phyloP scores from a whole-genome alignment of 108 stramenopile species.

The Craspedostauros australis region DNA sequence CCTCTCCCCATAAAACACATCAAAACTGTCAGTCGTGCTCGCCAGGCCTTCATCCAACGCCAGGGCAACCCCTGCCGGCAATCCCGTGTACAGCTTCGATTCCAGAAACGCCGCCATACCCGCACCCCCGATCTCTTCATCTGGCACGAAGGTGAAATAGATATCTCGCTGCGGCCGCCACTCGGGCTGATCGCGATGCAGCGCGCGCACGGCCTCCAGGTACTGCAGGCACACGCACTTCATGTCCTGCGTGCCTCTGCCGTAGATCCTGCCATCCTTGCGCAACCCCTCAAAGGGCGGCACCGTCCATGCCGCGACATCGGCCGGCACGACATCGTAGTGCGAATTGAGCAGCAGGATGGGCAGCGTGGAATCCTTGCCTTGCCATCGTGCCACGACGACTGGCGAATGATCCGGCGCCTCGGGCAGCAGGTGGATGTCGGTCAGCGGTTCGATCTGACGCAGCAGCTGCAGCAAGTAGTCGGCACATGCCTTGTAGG shows the following conservation, averaged over 20 bases:
- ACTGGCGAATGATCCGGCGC: conserved; percentile 76
- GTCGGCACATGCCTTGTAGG: conserved; percentile 66
- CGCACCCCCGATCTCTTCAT: conserved; percentile 77
- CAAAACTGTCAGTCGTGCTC: conserved; percentile 62
- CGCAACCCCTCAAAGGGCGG: conserved; percentile 79
- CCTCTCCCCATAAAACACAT: conserved; percentile 95
- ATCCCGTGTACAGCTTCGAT: conserved; percentile 37
- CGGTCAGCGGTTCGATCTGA: conserved; percentile 21
- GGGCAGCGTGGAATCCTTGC: conserved; percentile 64
- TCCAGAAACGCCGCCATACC: conserved; percentile 86
- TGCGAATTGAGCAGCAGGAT: conserved; percentile 89
- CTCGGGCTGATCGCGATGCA: conserved; percentile 9
- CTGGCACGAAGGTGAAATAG: conserved; percentile 68
- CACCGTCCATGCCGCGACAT: conserved; percentile 54
- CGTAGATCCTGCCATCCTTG: conserved; percentile 84
- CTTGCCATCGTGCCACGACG: conserved; percentile 82
- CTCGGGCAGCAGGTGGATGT: conserved; percentile 39
- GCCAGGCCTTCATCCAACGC: conserved; percentile 90
- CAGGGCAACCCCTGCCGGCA: conserved; percentile 54
- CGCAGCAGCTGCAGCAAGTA: conserved; percentile 49
- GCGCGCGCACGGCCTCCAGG: conserved; percentile 69
- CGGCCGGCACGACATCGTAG: conserved; percentile 96
- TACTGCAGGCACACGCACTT: conserved; percentile 96
- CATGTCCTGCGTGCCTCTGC: conserved; percentile 95
- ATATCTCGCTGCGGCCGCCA: conserved; percentile 52